Evolutionary conservation across 495 filamentous ascomycete species (phyloP).

Genomic region (Podospora sp.): DNA sequence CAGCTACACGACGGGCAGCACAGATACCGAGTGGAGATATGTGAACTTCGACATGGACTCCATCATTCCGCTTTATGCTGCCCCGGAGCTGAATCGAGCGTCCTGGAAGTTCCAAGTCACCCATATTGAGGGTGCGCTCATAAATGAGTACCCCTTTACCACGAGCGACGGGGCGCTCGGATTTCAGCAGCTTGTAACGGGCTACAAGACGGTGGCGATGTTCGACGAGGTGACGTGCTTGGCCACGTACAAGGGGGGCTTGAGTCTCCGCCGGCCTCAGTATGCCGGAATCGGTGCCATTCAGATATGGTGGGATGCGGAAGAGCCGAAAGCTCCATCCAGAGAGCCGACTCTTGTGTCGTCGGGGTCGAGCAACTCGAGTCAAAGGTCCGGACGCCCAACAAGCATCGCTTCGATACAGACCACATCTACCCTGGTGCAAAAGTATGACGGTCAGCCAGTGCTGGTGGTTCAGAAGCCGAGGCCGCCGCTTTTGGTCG

Average conservation of each 20-base stretch:
- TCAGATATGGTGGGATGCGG: not conserved
- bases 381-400: not conserved
- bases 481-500: not conserved
- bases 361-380: not conserved
- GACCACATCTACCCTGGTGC: not conserved
- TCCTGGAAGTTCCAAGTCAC: not conserved
- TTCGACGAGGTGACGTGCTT: not conserved
- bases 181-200: conserved; percentile 11
- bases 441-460: not conserved
- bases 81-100: not conserved
- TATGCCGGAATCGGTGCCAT: not conserved
- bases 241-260: not conserved
- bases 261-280: not conserved
- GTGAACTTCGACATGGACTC: not conserved
- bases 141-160: not conserved
- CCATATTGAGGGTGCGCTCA: not conserved
- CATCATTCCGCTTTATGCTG: not conserved
- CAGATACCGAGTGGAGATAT: not conserved
- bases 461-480: not conserved
- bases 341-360: not conserved
- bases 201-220: not conserved
- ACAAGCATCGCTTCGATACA: not conserved
- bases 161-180: not conserved
- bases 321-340: not conserved
- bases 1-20: not conserved